A percentile compares a stretch with the other conserved stretches of the same genome.
These are phyloP conservation scores for thale cress (Arabidopsis thaliana) DNA, from an alignment of 345 rosid genomes.

Conservation along the genomic window DNA sequence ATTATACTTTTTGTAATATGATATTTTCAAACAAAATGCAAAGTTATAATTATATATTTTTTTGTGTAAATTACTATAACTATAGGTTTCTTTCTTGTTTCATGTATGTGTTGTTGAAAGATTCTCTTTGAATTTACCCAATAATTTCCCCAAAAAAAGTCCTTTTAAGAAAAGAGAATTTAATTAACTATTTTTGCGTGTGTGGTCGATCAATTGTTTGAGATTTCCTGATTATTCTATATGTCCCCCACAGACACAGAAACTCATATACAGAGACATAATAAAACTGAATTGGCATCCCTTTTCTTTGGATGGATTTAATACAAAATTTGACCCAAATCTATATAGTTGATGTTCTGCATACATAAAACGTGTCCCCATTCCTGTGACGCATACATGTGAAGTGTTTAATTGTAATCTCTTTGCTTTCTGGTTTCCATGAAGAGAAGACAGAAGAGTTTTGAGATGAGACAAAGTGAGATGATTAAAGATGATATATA, in stretches of 20 bases:
- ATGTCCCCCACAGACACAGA: constrained; percentile 7
- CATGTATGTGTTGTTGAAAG: not conserved
- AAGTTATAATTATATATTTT: not conserved
- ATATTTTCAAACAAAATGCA: not conserved
- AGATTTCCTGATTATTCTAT: constrained; percentile 25
- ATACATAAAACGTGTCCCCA: constrained; percentile 24
- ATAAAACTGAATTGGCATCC: constrained; percentile 12
- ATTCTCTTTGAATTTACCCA: too few relatives aligned
- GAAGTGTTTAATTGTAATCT: constrained; percentile 35
- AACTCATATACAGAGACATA: constrained; percentile 14
- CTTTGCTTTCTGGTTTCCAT: constrained; percentile 42
- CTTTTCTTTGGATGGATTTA: constrained; percentile 1
- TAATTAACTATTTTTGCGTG: not conserved
- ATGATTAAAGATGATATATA: not conserved
- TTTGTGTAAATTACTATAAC: not conserved
- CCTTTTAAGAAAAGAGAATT: not conserved
- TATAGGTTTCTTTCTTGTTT: not conserved
- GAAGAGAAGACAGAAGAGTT: constrained; percentile 45
- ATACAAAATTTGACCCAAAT: constrained; percentile 28
- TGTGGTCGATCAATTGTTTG: constrained; percentile 15
- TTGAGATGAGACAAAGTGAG: constrained; percentile 37
- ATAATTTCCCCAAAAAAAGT: too few relatives aligned
- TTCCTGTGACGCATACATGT: constrained; percentile 33
- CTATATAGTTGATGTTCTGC: constrained; percentile 26
- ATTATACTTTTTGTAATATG: not conserved